Conservation (phyloP, 2,329 filamentous ascomycete genomes). For the Scedosporium boydii region DNA sequence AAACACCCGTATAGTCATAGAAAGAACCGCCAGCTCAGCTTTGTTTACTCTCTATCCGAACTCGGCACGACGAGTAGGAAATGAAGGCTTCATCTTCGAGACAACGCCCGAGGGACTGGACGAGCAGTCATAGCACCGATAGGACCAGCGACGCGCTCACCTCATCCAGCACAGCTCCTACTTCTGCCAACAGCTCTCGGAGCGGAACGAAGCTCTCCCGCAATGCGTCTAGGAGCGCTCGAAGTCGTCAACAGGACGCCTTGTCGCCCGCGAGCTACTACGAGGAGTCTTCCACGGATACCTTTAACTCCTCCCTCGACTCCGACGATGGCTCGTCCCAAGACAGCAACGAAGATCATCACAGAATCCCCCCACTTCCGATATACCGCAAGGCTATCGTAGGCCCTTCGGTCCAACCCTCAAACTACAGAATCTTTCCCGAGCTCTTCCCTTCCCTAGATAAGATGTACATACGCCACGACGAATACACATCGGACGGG, state of each 20-base stretch:
- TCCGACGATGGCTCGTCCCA: constrained; percentile 33
- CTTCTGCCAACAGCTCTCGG: neutral
- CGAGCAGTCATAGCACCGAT: neutral
- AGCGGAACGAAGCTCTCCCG: neutral
- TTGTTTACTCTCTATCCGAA: neutral
- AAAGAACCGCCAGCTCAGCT: neutral
- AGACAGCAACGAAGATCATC: constrained; percentile 18
- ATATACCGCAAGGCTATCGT: constrained; percentile 28
- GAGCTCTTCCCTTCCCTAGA: constrained; percentile 79
- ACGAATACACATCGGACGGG: constrained; percentile 81
- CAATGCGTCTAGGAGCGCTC: neutral
- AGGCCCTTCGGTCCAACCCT: constrained; percentile 3
- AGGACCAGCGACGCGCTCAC: neutral
- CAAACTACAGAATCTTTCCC: constrained; percentile 34
- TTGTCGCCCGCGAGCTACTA: constrained; percentile 29
- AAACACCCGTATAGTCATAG: neutral
- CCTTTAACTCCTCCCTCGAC: constrained; percentile 65
- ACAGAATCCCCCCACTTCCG: constrained; percentile 43
- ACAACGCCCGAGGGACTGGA: neutral
- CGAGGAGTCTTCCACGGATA: constrained; percentile 58
- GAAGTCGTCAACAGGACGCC: neutral
- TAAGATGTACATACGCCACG: constrained; percentile 74
- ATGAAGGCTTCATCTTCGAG: neutral
- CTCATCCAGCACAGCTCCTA: neutral
- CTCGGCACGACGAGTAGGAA: neutral